Conservation (phyloP, 202 grass and related monocot species). For the Digitaria exilis region DNA sequence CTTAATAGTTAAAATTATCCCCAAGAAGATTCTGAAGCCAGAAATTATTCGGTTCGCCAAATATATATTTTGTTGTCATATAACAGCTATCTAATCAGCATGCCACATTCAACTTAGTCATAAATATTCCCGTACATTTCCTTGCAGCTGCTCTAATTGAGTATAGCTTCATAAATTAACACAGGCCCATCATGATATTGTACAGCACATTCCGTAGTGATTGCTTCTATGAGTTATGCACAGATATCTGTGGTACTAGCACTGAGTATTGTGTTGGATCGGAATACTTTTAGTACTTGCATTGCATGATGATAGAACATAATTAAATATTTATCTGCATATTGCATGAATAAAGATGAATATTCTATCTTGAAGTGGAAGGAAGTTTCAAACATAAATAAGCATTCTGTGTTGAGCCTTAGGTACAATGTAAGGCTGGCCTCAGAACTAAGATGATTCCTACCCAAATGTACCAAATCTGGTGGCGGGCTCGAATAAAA, state of each 20-base stretch:
- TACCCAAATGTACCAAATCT: not conserved
- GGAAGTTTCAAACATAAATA: not conserved
- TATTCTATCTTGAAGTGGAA: not conserved
- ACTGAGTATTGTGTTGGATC: not conserved
- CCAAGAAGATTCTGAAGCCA: not conserved
- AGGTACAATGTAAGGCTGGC: not conserved
- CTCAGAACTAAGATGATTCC: not conserved
- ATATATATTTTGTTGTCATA: not conserved
- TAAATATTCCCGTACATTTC: not conserved
- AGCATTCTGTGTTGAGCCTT: not conserved
- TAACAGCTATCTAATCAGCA: not conserved
- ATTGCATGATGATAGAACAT: not conserved
- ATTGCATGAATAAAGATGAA: not conserved
- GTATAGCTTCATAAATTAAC: not conserved
- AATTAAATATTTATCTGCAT: not conserved
- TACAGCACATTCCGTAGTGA: not conserved
- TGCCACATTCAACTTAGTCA: not conserved
- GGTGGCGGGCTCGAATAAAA: not conserved
- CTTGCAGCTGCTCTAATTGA: not conserved
- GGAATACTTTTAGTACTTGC: not conserved
- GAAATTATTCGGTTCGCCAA: not conserved
- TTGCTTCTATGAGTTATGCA: constrained; percentile 2
- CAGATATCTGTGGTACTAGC: not conserved
- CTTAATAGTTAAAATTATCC: not conserved
- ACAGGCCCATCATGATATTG: not conserved